phyloP scores from a whole-genome alignment of 225 moss, liverwort and hornwort species.

The Polytrichum commune region DNA sequence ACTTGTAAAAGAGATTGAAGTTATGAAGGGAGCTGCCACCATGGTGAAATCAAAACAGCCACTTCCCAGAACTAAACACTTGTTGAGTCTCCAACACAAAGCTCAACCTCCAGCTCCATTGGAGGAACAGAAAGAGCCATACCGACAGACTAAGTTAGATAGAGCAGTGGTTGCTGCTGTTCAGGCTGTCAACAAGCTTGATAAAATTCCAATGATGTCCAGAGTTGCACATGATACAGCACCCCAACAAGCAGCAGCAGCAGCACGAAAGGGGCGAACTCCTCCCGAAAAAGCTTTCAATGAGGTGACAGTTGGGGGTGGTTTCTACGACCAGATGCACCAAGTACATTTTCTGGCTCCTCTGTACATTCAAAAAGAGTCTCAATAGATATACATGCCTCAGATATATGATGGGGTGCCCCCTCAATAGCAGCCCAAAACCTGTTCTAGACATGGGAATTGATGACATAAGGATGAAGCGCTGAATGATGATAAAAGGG shows the following conservation, averaged over 20 bases:
- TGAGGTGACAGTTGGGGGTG: conserved; percentile 23
- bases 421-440: neutral
- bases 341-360: conserved; percentile 26
- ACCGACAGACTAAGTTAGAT: conserved; percentile 35
- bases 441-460: neutral
- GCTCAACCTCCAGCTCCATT: neutral
- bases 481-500: too few relatives aligned
- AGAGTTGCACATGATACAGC: conserved; percentile 13
- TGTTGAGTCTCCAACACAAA: too few relatives aligned
- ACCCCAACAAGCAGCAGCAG: conserved; percentile 12
- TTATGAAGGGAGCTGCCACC: conserved; percentile 21
- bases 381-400: too few relatives aligned
- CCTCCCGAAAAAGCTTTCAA: conserved; percentile 4
- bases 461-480: neutral
- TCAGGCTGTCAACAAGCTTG: conserved; percentile 45
- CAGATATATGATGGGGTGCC: too few relatives aligned
- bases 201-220: conserved; percentile 27
- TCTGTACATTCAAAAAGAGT: too few relatives aligned
- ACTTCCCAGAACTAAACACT: too few relatives aligned
- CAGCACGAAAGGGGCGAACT: conserved; percentile 18
- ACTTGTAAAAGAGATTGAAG: conserved; percentile 44
- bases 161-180: conserved; percentile 39
- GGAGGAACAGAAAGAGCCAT: conserved; percentile 15
- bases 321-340: conserved; percentile 44
- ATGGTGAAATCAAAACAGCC: too few relatives aligned